Percentiles rank a stretch among this genome's conserved stretches.
These are phyloP conservation scores for Arthrobotrys musiformis DNA, from an alignment of 2,329 filamentous ascomycete species.

Conservation along the genomic window DNA sequence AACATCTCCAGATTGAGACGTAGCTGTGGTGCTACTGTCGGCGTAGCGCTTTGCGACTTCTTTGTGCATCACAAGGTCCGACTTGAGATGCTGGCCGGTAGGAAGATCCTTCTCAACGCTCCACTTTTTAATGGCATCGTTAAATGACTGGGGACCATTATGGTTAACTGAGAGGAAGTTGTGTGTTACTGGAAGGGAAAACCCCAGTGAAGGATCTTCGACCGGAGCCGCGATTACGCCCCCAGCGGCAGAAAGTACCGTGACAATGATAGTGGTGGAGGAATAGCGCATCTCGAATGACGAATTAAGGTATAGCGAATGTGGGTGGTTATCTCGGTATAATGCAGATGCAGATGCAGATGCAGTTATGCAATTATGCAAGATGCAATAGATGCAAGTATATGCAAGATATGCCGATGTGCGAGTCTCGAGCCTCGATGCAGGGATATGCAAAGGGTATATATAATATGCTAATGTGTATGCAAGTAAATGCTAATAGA, in stretches of 20 bases:
- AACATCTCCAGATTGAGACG: constrained; percentile 3
- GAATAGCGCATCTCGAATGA: constrained; percentile 24
- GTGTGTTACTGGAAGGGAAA: constrained; percentile 25
- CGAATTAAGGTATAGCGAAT: constrained; percentile 6
- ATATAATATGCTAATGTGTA: constrained; percentile 2
- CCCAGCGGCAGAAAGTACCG: not conserved
- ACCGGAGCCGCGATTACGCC: not conserved
- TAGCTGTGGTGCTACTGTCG: constrained; percentile 14
- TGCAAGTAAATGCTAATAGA: no score
- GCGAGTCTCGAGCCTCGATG: not conserved
- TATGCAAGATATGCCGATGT: not conserved
- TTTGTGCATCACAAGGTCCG: constrained; percentile 18
- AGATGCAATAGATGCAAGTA: not conserved
- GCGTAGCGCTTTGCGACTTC: constrained; percentile 17
- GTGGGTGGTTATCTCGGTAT: not conserved
- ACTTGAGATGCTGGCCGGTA: not conserved
- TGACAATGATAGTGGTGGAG: not conserved
- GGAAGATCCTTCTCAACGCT: constrained; percentile 33
- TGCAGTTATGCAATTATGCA: constrained; percentile 2
- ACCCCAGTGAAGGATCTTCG: not conserved
- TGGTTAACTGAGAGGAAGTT: constrained; percentile 10
- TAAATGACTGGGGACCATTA: constrained; percentile 27
- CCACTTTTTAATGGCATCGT: constrained; percentile 33
- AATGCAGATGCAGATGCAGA: not conserved
- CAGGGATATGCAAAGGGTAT: not conserved